Base-by-base conservation (phyloP, 495 filamentous ascomycete genomes). In the Aspergillus affinis region DNA sequence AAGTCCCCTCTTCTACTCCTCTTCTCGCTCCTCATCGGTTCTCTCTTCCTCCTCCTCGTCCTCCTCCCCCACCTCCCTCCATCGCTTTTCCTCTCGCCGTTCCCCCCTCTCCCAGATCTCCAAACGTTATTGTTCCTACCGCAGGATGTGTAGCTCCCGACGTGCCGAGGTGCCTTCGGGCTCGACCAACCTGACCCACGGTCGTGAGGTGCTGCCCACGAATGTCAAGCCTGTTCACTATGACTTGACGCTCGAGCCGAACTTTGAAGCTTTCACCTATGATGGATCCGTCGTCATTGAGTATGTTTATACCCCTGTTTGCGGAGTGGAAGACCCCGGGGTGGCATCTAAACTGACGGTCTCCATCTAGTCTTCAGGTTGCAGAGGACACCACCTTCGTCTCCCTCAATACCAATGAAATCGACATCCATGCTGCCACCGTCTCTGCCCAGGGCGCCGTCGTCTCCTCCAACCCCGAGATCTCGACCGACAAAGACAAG, bases 321-420 rank as follows among this genome's bases (percentile, higher is more conserved):
- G 7, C 26, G 5, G 8, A 30, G 10, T n/a, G 17, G 7, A 32
- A 32, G 30, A 32, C 6, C 30, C 30, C 10, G 30, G 30, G 19
- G 27, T 30, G n/a, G 36, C 9, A 51, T 51, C 55, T 27, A 21
- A 59, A 45, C 60, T 66, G 13, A 65, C 57, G 15, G 13, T 41
- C 21, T 54, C 13, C 60, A 36, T 56, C 49, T 69, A 79, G 81
- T 64, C 85, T 98, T 66, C 88, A 96, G 68, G 88, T 97, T 41
- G 80, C 81, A 58, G 91, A 97, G 69, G 89, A 94, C 64, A 89
- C 90, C 61, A 91, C 80, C 63, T 91, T 90, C 23, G 87, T 98
- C 68, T 86, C 91, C 41, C 84, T 98, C 62, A 96, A 98, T 73
- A 87, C 90, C 54, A 78, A 91, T 63, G 89, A 97, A 65, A 80